Base-by-base conservation (phyloP, 129 eudicot species). In the Ambrosia artemisiifolia region DNA sequence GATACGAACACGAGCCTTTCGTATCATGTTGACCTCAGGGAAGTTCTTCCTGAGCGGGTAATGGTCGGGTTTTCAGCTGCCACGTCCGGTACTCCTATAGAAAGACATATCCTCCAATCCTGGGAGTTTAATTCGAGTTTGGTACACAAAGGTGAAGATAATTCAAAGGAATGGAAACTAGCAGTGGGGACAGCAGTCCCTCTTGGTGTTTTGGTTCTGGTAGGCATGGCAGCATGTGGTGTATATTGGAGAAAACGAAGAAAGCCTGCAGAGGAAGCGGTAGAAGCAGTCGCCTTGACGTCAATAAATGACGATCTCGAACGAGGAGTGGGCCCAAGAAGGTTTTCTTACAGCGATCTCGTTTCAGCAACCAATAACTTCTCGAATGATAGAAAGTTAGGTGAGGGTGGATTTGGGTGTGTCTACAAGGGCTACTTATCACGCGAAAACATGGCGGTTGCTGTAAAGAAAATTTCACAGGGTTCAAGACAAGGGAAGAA, bases 401-500 rank as follows among this genome's bases (percentile, higher is more conserved):
- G 93, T 0, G 75, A 76, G 65, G 93, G 89, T 7, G 89, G 87
- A 65, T 88, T 86, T 24, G 91, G 91, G 16, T 74, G 80, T 19
- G 89, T 88, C n/a, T 88, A 79, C 82, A 85, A 62, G 24, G 89
- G 91, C 20, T 71, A 74, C 57, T 70, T 83, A 19, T 48, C 69
- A 0, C 82, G 63, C 9, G 77, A 74, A 24, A 80, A 80, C 24
- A 50, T 74, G 0, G 20, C 63, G 28, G 80, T 86, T 57, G 96
- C 96, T 0, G 89, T 88, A 4, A 88, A 88, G 76, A 88, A 82
- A 61, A 71, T 81, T 32, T 85, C 88, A 5, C 82, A 73, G 32
- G 82, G 85, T 9, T 88, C 96, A 11, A 81, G 40, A 59, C 96
- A 88, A 28, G 96, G 96, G 51, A 81, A 81, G 13, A 83, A 83